A percentile compares a stretch with the other conserved stretches of the same genome.
Evolutionary conservation across 116 monocot species (phyloP).

Genomic region (Posidonia oceanica): DNA sequence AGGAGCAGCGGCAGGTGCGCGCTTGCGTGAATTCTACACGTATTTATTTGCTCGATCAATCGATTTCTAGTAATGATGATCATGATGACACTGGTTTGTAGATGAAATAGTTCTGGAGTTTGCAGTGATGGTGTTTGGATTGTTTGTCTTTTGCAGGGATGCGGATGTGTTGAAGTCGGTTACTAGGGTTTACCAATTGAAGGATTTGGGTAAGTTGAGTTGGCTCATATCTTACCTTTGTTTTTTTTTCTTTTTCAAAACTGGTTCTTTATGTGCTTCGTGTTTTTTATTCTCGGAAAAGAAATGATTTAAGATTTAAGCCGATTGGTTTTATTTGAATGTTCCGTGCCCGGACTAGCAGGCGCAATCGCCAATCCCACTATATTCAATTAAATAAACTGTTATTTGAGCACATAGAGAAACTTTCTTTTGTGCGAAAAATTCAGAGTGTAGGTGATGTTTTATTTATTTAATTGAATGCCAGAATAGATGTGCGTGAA

Average conservation of each 20-base stretch:
- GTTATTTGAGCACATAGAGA: too few relatives aligned
- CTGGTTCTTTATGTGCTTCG: not conserved
- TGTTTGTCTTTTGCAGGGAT: conserved; percentile 36
- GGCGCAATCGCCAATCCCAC: too few relatives aligned
- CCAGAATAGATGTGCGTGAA: too few relatives aligned
- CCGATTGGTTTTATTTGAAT: too few relatives aligned
- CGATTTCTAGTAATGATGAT: conserved; percentile 2
- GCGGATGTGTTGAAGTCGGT: conserved; percentile 67
- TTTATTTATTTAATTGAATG: too few relatives aligned
- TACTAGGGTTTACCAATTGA: conserved; percentile 56
- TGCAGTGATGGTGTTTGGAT: not conserved
- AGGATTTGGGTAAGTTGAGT: conserved; percentile 68
- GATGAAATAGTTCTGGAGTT: not conserved
- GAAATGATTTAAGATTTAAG: too few relatives aligned
- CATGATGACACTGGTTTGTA: not conserved
- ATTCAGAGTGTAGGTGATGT: too few relatives aligned
- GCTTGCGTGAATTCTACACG: too few relatives aligned
- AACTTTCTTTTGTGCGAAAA: too few relatives aligned
- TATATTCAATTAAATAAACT: too few relatives aligned
- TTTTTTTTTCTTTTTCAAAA: not conserved
- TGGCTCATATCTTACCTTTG: not conserved
- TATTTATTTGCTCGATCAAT: not conserved
- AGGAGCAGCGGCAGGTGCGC: conserved; percentile 67
- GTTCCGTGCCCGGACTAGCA: too few relatives aligned
- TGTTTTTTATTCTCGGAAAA: not conserved